These are phyloP conservation scores for Uncinocarpus reesii DNA, from an alignment of 2,329 filamentous ascomycete species.

Conservation along the genomic window DNA sequence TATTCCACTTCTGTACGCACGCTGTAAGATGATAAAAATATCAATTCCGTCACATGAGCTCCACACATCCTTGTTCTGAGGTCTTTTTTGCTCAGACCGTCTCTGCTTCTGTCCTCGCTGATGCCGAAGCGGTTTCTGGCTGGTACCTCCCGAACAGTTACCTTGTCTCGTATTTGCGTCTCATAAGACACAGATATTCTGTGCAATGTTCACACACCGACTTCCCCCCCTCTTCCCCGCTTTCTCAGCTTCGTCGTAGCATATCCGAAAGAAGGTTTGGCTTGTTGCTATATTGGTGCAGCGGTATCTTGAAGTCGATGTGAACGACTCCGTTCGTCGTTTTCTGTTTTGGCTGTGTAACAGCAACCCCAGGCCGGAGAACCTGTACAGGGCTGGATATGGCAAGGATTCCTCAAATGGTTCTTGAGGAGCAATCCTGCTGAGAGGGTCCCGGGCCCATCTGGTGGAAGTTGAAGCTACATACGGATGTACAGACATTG, in stretches of 20 bases:
- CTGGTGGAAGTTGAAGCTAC: too few species aligned
- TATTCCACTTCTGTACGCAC: background rate
- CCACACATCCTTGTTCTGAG: background rate
- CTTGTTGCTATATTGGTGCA: too few species aligned
- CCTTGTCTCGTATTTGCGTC: constrained; percentile 8
- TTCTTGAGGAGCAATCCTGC: background rate
- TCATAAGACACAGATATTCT: background rate
- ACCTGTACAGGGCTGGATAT: constrained; percentile 2
- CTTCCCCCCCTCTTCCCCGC: background rate
- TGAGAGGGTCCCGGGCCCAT: too few species aligned
- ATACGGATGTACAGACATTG: too few species aligned
- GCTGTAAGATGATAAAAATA: too few species aligned
- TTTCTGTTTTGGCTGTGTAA: constrained; percentile 5
- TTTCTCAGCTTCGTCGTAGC: background rate
- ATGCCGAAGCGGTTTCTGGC: constrained; percentile 1
- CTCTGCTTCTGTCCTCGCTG: background rate
- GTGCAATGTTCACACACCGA: constrained; percentile 3
- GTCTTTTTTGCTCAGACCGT: constrained; percentile 7
- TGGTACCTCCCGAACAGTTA: background rate
- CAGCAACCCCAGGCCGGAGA: background rate
- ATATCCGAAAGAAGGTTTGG: too few species aligned
- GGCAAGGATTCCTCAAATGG: constrained; percentile 3
- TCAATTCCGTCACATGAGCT: constrained; percentile 6
- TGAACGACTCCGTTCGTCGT: background rate
- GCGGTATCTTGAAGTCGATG: background rate